phyloP scores from a whole-genome alignment of 768 basidiomycete genomes.

The Suillus sp. region DNA sequence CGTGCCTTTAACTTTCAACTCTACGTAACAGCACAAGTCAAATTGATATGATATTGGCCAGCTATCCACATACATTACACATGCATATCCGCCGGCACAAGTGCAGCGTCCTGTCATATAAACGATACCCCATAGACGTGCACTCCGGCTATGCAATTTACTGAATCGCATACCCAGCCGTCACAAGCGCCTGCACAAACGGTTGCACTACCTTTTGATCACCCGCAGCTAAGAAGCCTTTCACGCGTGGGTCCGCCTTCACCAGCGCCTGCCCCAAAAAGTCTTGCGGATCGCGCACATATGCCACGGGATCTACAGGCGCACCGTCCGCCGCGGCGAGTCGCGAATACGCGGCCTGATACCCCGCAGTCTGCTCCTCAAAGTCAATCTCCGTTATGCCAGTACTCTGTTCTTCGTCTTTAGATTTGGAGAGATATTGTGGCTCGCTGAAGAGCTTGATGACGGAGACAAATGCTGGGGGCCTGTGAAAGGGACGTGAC shows the following conservation, averaged over 20 bases:
- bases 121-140: background rate
- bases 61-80: background rate
- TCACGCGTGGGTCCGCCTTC: constrained; percentile 19
- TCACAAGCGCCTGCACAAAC: constrained; percentile 36
- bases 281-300: constrained; percentile 56
- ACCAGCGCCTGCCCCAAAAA: constrained; percentile 50
- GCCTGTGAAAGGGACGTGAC: constrained; percentile 47
- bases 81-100: background rate
- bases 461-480: constrained; percentile 65
- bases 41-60: background rate
- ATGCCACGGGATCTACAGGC: constrained; percentile 61
- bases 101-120: background rate
- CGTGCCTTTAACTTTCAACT: no score
- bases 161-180: constrained; percentile 32
- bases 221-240: constrained; percentile 24
- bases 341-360: constrained; percentile 92
- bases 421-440: constrained; percentile 54
- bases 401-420: constrained; percentile 48
- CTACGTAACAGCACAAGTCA: no score
- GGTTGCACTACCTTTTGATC: constrained; percentile 23
- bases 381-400: constrained; percentile 80
- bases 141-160: constrained; percentile 7
- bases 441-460: constrained; percentile 78
- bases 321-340: constrained; percentile 77
- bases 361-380: constrained; percentile 88